Conservation (phyloP, 2,329 filamentous ascomycete species). For the Monascus ruber region DNA sequence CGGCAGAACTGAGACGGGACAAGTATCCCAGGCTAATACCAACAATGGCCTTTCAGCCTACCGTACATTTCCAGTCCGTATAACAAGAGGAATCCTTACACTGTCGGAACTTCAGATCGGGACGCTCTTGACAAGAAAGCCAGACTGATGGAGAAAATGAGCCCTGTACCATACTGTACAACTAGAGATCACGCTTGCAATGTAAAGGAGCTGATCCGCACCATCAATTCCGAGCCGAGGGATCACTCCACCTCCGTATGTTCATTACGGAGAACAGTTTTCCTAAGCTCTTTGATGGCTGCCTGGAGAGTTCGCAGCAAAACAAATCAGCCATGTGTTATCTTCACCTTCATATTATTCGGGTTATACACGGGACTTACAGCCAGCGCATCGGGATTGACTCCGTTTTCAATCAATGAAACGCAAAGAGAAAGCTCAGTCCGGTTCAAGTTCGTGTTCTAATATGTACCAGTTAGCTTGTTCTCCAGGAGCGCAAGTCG, state of each 20-base stretch:
- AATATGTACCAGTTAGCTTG: not conserved
- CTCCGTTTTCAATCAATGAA: slow-evolving; percentile 91
- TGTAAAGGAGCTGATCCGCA: too few species aligned
- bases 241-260: slow-evolving; percentile 7
- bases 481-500: not conserved
- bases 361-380: slow-evolving; percentile 43
- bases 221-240: too few species aligned
- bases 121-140: too few species aligned
- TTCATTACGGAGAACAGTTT: slow-evolving; percentile 19
- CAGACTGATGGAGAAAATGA: too few species aligned
- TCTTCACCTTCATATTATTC: slow-evolving; percentile 1
- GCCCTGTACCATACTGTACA: too few species aligned
- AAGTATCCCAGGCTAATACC: too few species aligned
- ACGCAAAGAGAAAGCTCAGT: slow-evolving; percentile 89
- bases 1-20: too few species aligned
- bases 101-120: too few species aligned
- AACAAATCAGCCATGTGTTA: slow-evolving; percentile 2
- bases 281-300: slow-evolving; percentile 37
- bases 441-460: slow-evolving; percentile 92
- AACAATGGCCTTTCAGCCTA: too few species aligned
- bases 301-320: slow-evolving; percentile 15
- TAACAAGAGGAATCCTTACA: too few species aligned
- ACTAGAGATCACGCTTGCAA: too few species aligned
- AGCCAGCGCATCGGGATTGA: slow-evolving; percentile 88
- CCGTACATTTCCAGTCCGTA: too few species aligned